Conservation (phyloP, 2,329 filamentous ascomycete genomes). For the Neonectria neomacrospora region DNA sequence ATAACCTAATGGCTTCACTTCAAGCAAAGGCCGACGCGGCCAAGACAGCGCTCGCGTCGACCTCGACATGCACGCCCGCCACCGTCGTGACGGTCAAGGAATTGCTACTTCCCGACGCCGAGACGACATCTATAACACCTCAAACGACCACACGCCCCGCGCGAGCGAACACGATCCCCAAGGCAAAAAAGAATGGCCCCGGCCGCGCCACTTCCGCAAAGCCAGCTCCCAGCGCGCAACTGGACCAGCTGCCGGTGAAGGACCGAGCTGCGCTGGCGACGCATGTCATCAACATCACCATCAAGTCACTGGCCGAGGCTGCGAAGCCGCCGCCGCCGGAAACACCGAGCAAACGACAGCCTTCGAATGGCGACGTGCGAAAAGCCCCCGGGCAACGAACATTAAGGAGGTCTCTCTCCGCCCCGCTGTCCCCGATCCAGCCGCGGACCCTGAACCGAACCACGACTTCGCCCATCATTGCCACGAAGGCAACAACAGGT, state of each 20-base stretch:
- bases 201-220: slow-evolving; percentile 29
- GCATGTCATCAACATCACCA: slow-evolving; percentile 75
- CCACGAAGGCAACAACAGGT: slow-evolving; percentile 48
- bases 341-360: slow-evolving; percentile 48
- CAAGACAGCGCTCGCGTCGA: slow-evolving; percentile 64
- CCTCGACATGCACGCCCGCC: slow-evolving; percentile 63
- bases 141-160: slow-evolving; percentile 43
- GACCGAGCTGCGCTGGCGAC: slow-evolving; percentile 77
- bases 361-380: slow-evolving; percentile 48
- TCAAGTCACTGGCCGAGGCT: slow-evolving; percentile 76
- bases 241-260: slow-evolving; percentile 48
- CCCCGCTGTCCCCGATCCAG: slow-evolving; percentile 70
- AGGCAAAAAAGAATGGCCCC: slow-evolving; percentile 37
- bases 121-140: slow-evolving; percentile 40
- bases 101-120: slow-evolving; percentile 53
- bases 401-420: slow-evolving; percentile 65
- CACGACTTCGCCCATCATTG: slow-evolving; percentile 61
- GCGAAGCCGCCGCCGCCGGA: slow-evolving; percentile 60
- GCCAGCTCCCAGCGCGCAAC: slow-evolving; percentile 35
- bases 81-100: slow-evolving; percentile 61
- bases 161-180: slow-evolving; percentile 44
- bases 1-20: slow-evolving; percentile 56
- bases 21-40: slow-evolving; percentile 60
- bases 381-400: slow-evolving; percentile 53
- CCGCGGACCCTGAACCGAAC: slow-evolving; percentile 70